A percentile compares a stretch with the other conserved stretches of the same genome.
phyloP scores from a whole-genome alignment of 2,329 filamentous ascomycete species.

The Venturia asperata region DNA sequence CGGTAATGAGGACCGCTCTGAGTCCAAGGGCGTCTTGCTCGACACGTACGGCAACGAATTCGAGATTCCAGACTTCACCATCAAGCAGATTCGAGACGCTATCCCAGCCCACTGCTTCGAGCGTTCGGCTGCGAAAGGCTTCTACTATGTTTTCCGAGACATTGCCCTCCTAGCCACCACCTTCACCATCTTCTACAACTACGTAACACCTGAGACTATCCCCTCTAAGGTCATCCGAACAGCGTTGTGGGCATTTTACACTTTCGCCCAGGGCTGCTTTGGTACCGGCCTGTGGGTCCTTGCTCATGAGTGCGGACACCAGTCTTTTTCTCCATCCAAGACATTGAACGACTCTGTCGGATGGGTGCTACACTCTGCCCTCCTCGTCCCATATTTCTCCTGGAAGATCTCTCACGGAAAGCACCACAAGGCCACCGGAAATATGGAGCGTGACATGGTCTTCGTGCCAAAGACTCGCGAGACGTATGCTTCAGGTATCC shows the following conservation, averaged over 20 bases:
- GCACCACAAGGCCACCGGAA: slow-evolving; percentile 97
- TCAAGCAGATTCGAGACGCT: slow-evolving; percentile 94
- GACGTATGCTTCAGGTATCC: slow-evolving; percentile 67
- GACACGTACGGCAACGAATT: slow-evolving; percentile 96
- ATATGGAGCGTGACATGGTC: slow-evolving; percentile 98
- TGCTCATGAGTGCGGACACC: slow-evolving; percentile 96
- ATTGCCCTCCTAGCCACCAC: slow-evolving; percentile 62
- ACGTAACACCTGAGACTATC: slow-evolving; percentile 75
- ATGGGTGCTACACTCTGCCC: slow-evolving; percentile 80
- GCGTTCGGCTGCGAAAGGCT: slow-evolving; percentile 67
- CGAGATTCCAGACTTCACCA: slow-evolving; percentile 87
- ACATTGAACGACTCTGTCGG: slow-evolving; percentile 85
- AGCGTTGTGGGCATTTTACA: slow-evolving; percentile 60
- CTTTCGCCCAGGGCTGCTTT: slow-evolving; percentile 83
- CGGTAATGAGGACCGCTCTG: slow-evolving; percentile 28
- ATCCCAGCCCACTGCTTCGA: slow-evolving; percentile 97
- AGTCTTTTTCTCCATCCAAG: slow-evolving; percentile 91
- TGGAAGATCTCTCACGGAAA: slow-evolving; percentile 99
- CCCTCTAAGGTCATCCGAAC: slow-evolving; percentile 61
- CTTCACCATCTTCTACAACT: slow-evolving; percentile 85
- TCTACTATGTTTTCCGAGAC: slow-evolving; percentile 81
- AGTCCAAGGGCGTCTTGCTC: slow-evolving; percentile 56
- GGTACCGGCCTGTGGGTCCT: slow-evolving; percentile 93
- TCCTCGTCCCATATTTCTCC: slow-evolving; percentile 95
- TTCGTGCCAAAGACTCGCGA: slow-evolving; percentile 91